These are phyloP conservation scores for Bryum argenteum DNA, from an alignment of 225 moss, liverwort and hornwort genomes.

Conservation along the genomic window DNA sequence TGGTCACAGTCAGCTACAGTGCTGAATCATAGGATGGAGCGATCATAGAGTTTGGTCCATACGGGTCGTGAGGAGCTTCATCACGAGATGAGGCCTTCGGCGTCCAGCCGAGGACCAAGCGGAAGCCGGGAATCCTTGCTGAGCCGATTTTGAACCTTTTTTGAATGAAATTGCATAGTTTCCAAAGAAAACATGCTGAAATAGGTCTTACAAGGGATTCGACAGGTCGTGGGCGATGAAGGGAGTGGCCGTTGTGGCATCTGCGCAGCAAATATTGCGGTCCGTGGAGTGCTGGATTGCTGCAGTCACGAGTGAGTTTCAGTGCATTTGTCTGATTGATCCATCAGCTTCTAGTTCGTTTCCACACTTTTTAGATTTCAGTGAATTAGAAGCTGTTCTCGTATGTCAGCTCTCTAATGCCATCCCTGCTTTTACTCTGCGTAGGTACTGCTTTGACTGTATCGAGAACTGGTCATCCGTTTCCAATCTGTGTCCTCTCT, in stretches of 20 bases:
- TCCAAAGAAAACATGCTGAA: not conserved
- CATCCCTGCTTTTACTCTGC: slow-evolving; percentile 28
- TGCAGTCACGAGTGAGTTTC: slow-evolving; percentile 82
- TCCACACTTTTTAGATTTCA: slow-evolving; percentile 10
- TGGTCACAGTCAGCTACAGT: not conserved
- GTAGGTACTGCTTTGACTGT: slow-evolving; percentile 95
- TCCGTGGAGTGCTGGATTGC: slow-evolving; percentile 87
- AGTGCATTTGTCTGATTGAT: not conserved
- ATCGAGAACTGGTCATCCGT: slow-evolving; percentile 95
- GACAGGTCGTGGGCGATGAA: slow-evolving; percentile 57
- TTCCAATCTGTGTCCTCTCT: slow-evolving; percentile 89
- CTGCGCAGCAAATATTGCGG: slow-evolving; percentile 60
- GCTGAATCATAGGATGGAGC: slow-evolving; percentile 33
- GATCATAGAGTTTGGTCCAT: slow-evolving; percentile 28
- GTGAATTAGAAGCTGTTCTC: slow-evolving; percentile 15
- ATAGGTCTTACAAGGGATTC: slow-evolving; percentile 19
- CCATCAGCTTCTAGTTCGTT: slow-evolving; percentile 28
- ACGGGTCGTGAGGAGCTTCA: slow-evolving; percentile 26
- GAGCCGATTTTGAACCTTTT: slow-evolving; percentile 26
- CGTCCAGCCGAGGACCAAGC: slow-evolving; percentile 29
- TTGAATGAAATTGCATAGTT: slow-evolving; percentile 7
- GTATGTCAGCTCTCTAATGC: slow-evolving; percentile 27
- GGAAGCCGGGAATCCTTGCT: slow-evolving; percentile 44
- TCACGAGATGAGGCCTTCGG: slow-evolving; percentile 28
- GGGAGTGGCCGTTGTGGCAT: slow-evolving; percentile 80